Evolutionary conservation across 176 grass and related monocot species (phyloP).

Genomic region (Eleusine coracana): DNA sequence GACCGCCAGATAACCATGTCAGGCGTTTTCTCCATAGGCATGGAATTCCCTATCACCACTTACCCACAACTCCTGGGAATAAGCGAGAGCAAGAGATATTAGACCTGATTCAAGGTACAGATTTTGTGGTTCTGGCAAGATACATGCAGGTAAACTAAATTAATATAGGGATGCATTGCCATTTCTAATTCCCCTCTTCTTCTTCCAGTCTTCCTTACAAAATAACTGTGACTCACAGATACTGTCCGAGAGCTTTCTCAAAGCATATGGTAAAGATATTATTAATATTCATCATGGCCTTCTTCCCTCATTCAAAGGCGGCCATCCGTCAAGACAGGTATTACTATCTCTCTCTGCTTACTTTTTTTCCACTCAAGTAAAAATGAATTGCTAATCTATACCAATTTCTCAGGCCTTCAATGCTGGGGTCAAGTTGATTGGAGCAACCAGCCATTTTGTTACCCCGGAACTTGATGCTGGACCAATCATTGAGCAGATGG

Average conservation of each 20-base stretch:
- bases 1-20: constrained; percentile 71
- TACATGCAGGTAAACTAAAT: constrained; percentile 84
- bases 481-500: constrained; percentile 97
- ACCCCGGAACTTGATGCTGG: constrained; percentile 90
- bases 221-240: constrained; percentile 42
- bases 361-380: background rate
- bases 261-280: constrained; percentile 88
- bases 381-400: background rate
- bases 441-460: constrained; percentile 95
- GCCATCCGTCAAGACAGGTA: constrained; percentile 89
- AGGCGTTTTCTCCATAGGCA: constrained; percentile 81
- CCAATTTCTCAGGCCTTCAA: constrained; percentile 75
- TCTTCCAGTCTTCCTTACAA: background rate
- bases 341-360: background rate
- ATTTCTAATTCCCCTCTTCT: background rate
- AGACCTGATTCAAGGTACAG: constrained; percentile 65
- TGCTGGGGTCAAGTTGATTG: constrained; percentile 96
- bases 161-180: no score
- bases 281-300: constrained; percentile 99
- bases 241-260: constrained; percentile 72
- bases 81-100: constrained; percentile 85
- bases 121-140: constrained; percentile 95
- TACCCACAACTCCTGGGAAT: constrained; percentile 64
- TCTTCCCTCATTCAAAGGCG: constrained; percentile 97
- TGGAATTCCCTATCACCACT: constrained; percentile 83